Evolutionary conservation across 805 yeast genomes (phyloP), one percentile per base, ranked within the genome.

Genomic region (Tetrapisispora pingtungensis): DNA sequence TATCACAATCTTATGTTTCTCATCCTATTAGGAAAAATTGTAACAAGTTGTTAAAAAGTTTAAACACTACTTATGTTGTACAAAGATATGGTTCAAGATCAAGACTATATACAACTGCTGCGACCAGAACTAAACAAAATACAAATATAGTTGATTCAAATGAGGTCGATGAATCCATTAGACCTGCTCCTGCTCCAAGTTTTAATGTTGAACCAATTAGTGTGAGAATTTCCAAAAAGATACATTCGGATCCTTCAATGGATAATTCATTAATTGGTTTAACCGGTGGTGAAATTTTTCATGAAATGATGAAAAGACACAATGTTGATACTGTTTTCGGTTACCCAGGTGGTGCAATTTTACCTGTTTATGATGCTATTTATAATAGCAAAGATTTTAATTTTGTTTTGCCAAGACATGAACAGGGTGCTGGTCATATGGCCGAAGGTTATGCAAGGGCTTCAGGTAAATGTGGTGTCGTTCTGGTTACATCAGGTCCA

Each of bases 341-440:
- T 36, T 93, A 93, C 70, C 95, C 98, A 44, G 98, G 98, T 59
- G 98, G 98, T 64, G 98, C 98, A 54, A 93, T 93, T 59, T 74
- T 93, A 58, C 97, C 98, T 13, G 98, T 93, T 22, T 93, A 84
- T 62, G 98, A 93, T 64, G 97, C 97, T 54, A 93, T 93, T 55
- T 85, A 83, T 73, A 84, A 90, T 70, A 84, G 96, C 18, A 80
- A 81, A 46, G 78, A 84, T 59, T 90, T 93, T 74, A 78, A 81
- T 55, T 93, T 93, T 62, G 85, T 93, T 45, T 71, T 93, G 51
- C 98, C 98, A 40, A 78, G 94, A 58, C 97, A 93, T 66, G 98
- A 93, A 68, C 98, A 93, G 69, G 98, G 98, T 64, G 98, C 97
- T 15, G 98, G 98, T 43, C 98, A 93, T 68, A 93, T 93, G 97